Evolutionary conservation across 1,284 basidiomycete species (phyloP).

Genomic region (Phellinidium pouzarii): DNA sequence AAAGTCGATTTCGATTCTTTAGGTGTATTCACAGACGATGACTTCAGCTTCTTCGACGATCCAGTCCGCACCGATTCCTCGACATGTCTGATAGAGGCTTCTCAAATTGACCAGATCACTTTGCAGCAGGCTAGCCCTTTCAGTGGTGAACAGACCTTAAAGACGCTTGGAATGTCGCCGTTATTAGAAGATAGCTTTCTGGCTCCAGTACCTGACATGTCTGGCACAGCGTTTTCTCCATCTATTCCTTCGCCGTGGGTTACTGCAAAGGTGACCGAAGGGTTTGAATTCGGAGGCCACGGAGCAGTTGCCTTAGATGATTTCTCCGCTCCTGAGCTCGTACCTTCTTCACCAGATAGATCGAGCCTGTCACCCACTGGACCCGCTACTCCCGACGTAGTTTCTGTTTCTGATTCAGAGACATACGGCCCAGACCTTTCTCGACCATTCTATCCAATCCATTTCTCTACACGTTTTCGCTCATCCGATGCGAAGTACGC

Average conservation of each 20-base stretch:
- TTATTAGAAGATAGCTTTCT: slow-evolving; percentile 26
- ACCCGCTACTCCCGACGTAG: slow-evolving; percentile 47
- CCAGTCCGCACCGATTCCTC: slow-evolving; percentile 24
- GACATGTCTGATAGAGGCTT: slow-evolving; percentile 20
- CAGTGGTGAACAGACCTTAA: slow-evolving; percentile 23
- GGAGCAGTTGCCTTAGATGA: slow-evolving; percentile 24
- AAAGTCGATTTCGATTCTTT: slow-evolving; percentile 32
- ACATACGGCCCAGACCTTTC: slow-evolving; percentile 19
- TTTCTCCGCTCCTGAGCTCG: slow-evolving; percentile 26
- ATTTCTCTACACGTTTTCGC: slow-evolving; percentile 56
- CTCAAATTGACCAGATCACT: slow-evolving; percentile 1
- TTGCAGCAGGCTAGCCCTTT: slow-evolving; percentile 21
- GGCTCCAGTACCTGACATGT: slow-evolving; percentile 23
- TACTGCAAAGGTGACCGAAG: slow-evolving; percentile 23
- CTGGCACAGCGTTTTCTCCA: slow-evolving; percentile 8
- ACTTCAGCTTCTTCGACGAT: slow-evolving; percentile 71
- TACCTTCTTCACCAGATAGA: slow-evolving; percentile 36
- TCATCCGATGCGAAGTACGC: slow-evolving; percentile 65
- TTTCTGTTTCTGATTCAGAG: slow-evolving; percentile 11
- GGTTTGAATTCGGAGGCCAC: slow-evolving; percentile 26
- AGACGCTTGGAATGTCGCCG: slow-evolving; percentile 27
- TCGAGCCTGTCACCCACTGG: slow-evolving; percentile 35
- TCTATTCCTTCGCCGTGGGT: slow-evolving; percentile 27
- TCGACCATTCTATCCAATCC: slow-evolving; percentile 57
- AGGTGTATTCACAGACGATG: slow-evolving; percentile 62